Evolutionary conservation across 345 rosid genomes (phyloP).

Genomic region (Reutealis trisperma): DNA sequence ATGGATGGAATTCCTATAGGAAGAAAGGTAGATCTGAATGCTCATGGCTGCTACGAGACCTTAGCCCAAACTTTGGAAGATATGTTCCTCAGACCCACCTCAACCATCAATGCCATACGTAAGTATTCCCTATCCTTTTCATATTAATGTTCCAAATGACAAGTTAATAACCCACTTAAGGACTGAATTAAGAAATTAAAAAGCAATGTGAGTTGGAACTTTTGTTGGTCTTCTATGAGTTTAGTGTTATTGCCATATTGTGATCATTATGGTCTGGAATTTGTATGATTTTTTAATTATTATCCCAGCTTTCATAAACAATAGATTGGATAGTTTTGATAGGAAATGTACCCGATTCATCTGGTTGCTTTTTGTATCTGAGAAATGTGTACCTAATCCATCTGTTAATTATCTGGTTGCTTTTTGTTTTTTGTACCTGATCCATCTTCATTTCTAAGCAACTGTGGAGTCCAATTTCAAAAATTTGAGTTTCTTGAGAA

Average conservation of each 20-base stretch:
- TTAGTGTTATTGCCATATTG: neutral
- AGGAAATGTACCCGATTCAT: neutral
- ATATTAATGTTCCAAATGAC: conserved; percentile 7
- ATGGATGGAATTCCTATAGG: conserved; percentile 97
- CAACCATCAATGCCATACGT: conserved; percentile 36
- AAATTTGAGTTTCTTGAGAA: neutral
- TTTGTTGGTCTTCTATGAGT: neutral
- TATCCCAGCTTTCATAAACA: neutral
- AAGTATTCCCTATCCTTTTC: conserved; percentile 30
- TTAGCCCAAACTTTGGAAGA: conserved; percentile 68
- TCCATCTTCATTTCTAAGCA: neutral
- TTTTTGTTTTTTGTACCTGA: neutral
- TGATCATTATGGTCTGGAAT: neutral
- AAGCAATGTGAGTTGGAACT: neutral
- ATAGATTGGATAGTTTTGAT: neutral
- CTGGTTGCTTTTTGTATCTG: neutral
- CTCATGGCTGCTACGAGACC: conserved; percentile 67
- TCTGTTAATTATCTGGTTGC: neutral
- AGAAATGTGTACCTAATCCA: neutral
- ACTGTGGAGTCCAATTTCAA: too few species aligned
- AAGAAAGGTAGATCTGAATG: conserved; percentile 78
- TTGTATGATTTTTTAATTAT: neutral
- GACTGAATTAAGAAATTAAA: neutral
- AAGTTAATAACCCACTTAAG: conserved; percentile 11
- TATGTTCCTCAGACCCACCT: conserved; percentile 59